phyloP scores from a whole-genome alignment of 1,139 yeast genomes.

The Saccharomyces hybrid region DNA sequence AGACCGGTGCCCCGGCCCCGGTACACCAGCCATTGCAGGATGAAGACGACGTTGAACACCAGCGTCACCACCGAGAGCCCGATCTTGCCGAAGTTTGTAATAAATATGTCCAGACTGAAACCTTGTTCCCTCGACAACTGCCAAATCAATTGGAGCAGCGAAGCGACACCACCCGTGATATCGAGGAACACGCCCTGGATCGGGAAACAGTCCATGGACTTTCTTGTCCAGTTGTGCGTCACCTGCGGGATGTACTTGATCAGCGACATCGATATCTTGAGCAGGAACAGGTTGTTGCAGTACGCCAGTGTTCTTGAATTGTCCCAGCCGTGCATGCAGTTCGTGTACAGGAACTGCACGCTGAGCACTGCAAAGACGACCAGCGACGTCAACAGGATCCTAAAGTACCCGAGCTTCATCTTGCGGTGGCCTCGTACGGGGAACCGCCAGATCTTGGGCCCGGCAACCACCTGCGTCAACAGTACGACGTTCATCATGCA shows the following conservation, averaged over 20 bases:
- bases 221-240: slow-evolving; percentile 43
- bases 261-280: slow-evolving; percentile 49
- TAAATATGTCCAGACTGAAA: slow-evolving; percentile 18
- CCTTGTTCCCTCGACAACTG: slow-evolving; percentile 17
- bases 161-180: slow-evolving; percentile 46
- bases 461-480: slow-evolving; percentile 34
- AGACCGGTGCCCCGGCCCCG: slow-evolving; percentile 1
- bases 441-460: slow-evolving; percentile 33
- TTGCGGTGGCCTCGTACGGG: slow-evolving; percentile 15
- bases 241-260: slow-evolving; percentile 60
- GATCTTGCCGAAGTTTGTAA: slow-evolving; percentile 30
- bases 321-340: slow-evolving; percentile 16
- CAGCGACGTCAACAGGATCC: slow-evolving; percentile 22
- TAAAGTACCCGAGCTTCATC: slow-evolving; percentile 22
- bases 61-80: slow-evolving; percentile 30
- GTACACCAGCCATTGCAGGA: slow-evolving; percentile 26
- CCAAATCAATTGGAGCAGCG: slow-evolving; percentile 40
- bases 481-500: slow-evolving; percentile 34
- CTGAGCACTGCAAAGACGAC: slow-evolving; percentile 13
- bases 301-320: slow-evolving; percentile 21
- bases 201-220: slow-evolving; percentile 53
- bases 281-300: slow-evolving; percentile 26
- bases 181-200: slow-evolving; percentile 46
- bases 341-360: slow-evolving; percentile 11
- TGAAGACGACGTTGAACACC: slow-evolving; percentile 24